These are phyloP conservation scores for Clarkia xantiana DNA, from an alignment of 345 rosid species.

Conservation along the genomic window DNA sequence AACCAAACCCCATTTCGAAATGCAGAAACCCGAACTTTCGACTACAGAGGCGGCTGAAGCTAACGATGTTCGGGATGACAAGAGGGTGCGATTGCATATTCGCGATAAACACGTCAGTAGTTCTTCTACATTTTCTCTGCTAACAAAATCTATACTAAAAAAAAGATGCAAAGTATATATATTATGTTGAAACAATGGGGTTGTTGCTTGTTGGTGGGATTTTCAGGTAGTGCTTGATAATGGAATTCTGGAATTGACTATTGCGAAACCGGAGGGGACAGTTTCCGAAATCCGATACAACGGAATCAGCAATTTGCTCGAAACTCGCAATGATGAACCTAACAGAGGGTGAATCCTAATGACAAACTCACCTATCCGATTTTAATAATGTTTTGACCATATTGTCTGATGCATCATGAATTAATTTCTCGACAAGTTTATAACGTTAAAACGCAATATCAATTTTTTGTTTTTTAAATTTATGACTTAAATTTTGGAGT, in stretches of 20 bases:
- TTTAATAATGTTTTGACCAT: not conserved
- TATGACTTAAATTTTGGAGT: not conserved
- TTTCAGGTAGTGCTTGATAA: slow-evolving; percentile 40
- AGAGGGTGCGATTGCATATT: slow-evolving; percentile 14
- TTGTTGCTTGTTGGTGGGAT: too few relatives aligned
- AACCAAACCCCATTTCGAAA: not conserved
- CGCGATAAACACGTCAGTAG: slow-evolving; percentile 11
- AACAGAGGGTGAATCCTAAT: slow-evolving; percentile 27
- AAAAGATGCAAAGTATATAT: too few relatives aligned
- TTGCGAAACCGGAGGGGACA: slow-evolving; percentile 35
- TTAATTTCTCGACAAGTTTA: not conserved
- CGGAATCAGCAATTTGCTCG: slow-evolving; percentile 42
- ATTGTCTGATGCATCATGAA: not conserved
- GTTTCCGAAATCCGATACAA: slow-evolving; percentile 28
- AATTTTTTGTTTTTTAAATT: too few relatives aligned
- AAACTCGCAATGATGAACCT: slow-evolving; percentile 28
- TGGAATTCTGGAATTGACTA: slow-evolving; percentile 28
- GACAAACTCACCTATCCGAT: not conserved
- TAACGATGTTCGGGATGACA: not conserved
- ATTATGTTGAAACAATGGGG: too few relatives aligned
- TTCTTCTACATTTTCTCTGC: not conserved
- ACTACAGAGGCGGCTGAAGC: not conserved
- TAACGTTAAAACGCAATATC: not conserved
- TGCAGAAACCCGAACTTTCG: not conserved
- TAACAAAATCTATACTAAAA: too few relatives aligned